Percentiles rank a stretch among this genome's conserved stretches.
Evolutionary conservation across 2,329 filamentous ascomycete genomes (phyloP).

Genomic region (Myriosclerotinia duriaeana): DNA sequence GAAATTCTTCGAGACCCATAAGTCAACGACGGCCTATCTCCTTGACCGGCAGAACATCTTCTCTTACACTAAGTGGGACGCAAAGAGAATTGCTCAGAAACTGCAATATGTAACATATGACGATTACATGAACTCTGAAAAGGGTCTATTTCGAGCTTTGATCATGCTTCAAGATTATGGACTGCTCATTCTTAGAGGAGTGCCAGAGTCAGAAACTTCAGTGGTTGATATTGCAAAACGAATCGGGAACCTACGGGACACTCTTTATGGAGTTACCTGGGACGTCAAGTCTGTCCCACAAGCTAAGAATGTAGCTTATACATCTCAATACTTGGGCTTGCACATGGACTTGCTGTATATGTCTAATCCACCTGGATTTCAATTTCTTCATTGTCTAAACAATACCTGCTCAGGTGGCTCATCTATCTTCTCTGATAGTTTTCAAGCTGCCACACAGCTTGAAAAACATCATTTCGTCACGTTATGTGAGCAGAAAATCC

Average conservation of each 20-base stretch:
- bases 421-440: slow-evolving; percentile 80
- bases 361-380: slow-evolving; percentile 72
- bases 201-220: slow-evolving; percentile 65
- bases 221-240: slow-evolving; percentile 68
- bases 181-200: slow-evolving; percentile 71
- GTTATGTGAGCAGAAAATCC: slow-evolving; percentile 49
- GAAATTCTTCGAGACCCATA: slow-evolving; percentile 25
- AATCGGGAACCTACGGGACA: slow-evolving; percentile 77
- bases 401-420: slow-evolving; percentile 79
- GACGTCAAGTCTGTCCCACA: slow-evolving; percentile 79
- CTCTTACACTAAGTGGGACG: slow-evolving; percentile 45
- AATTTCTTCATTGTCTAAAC: slow-evolving; percentile 85
- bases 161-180: slow-evolving; percentile 64
- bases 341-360: slow-evolving; percentile 96
- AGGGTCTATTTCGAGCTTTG: slow-evolving; percentile 60
- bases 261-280: slow-evolving; percentile 90
- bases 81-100: slow-evolving; percentile 47
- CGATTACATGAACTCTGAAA: slow-evolving; percentile 64
- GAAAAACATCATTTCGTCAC: slow-evolving; percentile 37
- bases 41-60: slow-evolving; percentile 9
- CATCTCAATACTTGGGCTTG: slow-evolving; percentile 74
- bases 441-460: slow-evolving; percentile 55
- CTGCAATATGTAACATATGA: slow-evolving; percentile 64
- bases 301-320: slow-evolving; percentile 92
- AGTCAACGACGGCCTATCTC: not conserved